A percentile compares a stretch with the other conserved stretches of the same genome.
Evolutionary conservation across 2,329 filamentous ascomycete species (phyloP).

Genomic region (Ophiocordyceps unilateralis): DNA sequence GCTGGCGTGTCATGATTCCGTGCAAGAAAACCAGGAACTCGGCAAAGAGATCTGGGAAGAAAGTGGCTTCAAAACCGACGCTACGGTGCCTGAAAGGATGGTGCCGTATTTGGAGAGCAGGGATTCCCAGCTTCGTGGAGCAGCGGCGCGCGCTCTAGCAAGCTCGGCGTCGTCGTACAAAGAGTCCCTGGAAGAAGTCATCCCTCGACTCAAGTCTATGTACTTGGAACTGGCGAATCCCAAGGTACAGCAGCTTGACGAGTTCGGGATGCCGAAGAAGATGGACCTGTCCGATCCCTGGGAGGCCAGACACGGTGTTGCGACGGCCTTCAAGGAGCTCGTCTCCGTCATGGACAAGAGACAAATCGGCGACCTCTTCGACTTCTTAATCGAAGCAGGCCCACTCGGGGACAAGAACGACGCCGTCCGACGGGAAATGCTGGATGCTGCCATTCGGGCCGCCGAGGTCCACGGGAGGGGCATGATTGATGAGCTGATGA

Average conservation of each 20-base stretch:
- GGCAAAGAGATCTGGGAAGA: conserved; percentile 90
- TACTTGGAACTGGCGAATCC: conserved; percentile 73
- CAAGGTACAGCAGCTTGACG: conserved; percentile 67
- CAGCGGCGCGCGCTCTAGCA: conserved; percentile 66
- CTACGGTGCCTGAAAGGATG: conserved; percentile 48
- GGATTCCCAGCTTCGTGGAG: conserved; percentile 67
- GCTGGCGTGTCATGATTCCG: conserved; percentile 83
- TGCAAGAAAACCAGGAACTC: conserved; percentile 69
- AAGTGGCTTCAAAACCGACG: conserved; percentile 56
- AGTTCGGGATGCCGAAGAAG: conserved; percentile 89
- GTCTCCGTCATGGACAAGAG: conserved; percentile 49
- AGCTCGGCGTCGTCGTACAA: conserved; percentile 49
- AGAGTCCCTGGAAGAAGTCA: conserved; percentile 40
- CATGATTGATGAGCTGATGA: conserved; percentile 80
- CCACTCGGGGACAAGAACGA: conserved; percentile 71
- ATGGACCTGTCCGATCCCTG: conserved; percentile 76
- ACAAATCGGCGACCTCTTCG: conserved; percentile 60
- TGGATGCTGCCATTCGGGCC: conserved; percentile 69
- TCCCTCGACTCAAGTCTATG: conserved; percentile 47
- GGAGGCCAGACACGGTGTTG: conserved; percentile 82
- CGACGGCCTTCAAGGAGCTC: conserved; percentile 71
- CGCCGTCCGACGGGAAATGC: conserved; percentile 73
- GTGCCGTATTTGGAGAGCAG: conserved; percentile 64
- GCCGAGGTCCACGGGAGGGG: conserved; percentile 68
- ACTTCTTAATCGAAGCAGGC: conserved; percentile 71